Conservation (phyloP, 2,329 filamentous ascomycete genomes). For the Thielaviopsis euricoi region DNA sequence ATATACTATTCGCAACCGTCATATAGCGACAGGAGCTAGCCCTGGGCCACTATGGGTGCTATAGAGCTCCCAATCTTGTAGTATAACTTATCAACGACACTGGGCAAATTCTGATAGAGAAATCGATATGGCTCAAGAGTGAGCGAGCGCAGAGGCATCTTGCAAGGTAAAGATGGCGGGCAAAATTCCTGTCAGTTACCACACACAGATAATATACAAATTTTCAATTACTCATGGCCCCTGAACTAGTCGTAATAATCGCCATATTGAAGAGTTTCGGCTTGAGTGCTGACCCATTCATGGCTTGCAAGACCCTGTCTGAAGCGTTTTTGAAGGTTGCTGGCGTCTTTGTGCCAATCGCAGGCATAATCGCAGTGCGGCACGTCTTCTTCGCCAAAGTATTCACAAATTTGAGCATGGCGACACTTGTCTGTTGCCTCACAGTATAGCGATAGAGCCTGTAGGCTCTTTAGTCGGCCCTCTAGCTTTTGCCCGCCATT, state of each 20-base stretch:
- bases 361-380: constrained; percentile 58
- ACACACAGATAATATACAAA: neutral
- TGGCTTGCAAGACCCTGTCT: constrained; percentile 38
- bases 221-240: neutral
- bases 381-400: constrained; percentile 52
- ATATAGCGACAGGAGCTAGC: neutral
- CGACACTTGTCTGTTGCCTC: constrained; percentile 59
- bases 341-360: constrained; percentile 58
- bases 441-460: constrained; percentile 62
- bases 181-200: neutral
- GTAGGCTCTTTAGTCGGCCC: constrained; percentile 44
- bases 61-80: neutral
- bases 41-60: neutral
- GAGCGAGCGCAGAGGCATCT: neutral
- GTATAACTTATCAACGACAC: too few species aligned
- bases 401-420: constrained; percentile 57
- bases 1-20: neutral
- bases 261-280: constrained; percentile 40
- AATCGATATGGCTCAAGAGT: neutral
- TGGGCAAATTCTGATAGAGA: too few species aligned
- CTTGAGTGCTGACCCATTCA: constrained; percentile 48
- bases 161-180: neutral
- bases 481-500: constrained; percentile 15
- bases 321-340: constrained; percentile 40
- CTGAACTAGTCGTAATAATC: constrained; percentile 29